Evolutionary conservation across 1,284 basidiomycete species (phyloP), one percentile per base, ranked within the genome.

Genomic region (Phellinidium pouzarii): DNA sequence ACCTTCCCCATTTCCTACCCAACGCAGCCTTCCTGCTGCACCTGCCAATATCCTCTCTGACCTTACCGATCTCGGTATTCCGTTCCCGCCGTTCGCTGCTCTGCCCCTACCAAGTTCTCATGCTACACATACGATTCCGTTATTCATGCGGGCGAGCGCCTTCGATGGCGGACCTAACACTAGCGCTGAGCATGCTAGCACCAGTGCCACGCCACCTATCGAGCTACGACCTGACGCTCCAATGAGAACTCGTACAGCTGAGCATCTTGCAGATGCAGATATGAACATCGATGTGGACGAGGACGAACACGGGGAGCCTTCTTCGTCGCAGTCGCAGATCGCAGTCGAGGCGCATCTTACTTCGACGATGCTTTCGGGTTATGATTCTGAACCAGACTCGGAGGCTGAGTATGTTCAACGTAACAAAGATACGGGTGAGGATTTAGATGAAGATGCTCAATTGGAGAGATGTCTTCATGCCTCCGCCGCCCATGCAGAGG

Each of bases 251-350:
- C 31, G 3, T 14, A 34, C 14, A 7, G 11, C 9, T 7, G 31
- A 34, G 31, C 50, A 41, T 3, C 23, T 8, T 20, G 17, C n/a
- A 11, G 44, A 46, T 9, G 14, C n/a, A 12, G 34, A 19, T 31
- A 8, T 11, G n/a, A 14, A 38, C 11, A 12, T 23, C 5, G n/a
- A 26, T 22, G 27, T 5, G 14, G 50, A 46, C 12, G 50, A 52
- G n/a, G 22, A 26, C 23, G 22, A 41, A 14, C 42, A 34, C 23
- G 26, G 37, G 29, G 50, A 52, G n/a, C 53, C 53, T 2, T 45
- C 47, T n/a, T 54, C 53, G 4, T 54, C 53, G 14, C 53, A 54
- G 42, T 48, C 45, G 19, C 52, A 36, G 34, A 38, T 20, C 7
- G 19, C 31, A 1, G 47, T 54, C 36, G 53, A 54, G 25, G 42